phyloP scores from a whole-genome alignment of 2,329 filamentous ascomycete species.

The Colletotrichum truncatum region DNA sequence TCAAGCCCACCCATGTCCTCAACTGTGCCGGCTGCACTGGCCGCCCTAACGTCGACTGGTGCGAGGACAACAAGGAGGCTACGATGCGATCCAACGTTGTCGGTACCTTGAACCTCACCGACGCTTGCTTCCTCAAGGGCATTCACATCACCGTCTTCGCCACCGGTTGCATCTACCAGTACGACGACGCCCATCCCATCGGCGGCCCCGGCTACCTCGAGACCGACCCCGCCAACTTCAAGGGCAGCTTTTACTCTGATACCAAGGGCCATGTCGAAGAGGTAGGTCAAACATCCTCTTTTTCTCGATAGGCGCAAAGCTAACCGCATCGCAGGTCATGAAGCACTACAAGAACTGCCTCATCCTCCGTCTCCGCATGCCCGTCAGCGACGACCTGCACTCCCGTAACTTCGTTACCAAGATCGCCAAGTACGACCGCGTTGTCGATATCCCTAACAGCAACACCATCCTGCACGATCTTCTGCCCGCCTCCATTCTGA shows the following conservation, averaged over 20 bases:
- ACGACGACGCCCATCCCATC: constrained; percentile 68
- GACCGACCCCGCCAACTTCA: constrained; percentile 71
- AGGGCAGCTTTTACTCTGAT: constrained; percentile 73
- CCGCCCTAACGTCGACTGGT: constrained; percentile 76
- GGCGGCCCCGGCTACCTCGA: constrained; percentile 69
- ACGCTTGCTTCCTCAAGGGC: constrained; percentile 65
- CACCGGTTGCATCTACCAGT: constrained; percentile 74
- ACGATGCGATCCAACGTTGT: constrained; percentile 75
- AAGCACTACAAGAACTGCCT: constrained; percentile 69
- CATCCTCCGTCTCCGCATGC: constrained; percentile 74
- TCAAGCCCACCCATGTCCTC: constrained; percentile 73
- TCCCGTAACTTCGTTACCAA: constrained; percentile 76
- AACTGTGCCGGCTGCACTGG: constrained; percentile 74
- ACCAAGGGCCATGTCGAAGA: constrained; percentile 74
- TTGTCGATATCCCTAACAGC: constrained; percentile 75
- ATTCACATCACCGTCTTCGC: constrained; percentile 74
- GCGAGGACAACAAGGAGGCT: constrained; percentile 74
- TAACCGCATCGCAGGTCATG: constrained; percentile 57
- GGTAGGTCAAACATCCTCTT: constrained; percentile 45
- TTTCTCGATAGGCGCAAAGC: background rate
- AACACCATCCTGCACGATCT: constrained; percentile 74
- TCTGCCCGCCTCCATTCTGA: constrained; percentile 66
- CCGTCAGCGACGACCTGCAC: constrained; percentile 74
- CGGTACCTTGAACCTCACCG: constrained; percentile 70
- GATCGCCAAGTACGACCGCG: constrained; percentile 70